Conservation (phyloP, 139 green algal genomes). For the Protoeuglena noctilucae region DNA sequence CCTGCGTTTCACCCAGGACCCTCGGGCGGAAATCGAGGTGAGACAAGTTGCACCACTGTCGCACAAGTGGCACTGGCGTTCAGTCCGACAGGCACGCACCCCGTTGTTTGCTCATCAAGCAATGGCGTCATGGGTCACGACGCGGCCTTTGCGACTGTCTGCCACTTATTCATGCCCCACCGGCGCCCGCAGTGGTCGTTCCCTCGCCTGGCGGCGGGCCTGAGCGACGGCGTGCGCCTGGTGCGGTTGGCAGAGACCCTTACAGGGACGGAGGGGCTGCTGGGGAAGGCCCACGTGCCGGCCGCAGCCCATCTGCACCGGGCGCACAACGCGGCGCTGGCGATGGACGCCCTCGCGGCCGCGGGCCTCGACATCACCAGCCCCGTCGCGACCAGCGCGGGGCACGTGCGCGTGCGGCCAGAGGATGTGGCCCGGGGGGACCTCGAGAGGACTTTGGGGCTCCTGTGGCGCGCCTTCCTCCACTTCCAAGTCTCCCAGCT, state of each 20-base stretch:
- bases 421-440: not conserved
- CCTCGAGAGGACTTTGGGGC: not conserved
- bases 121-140: too few relatives aligned
- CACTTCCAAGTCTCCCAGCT: not conserved
- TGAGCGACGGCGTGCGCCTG: conserved; percentile 10
- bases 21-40: too few relatives aligned
- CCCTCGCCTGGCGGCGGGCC: conserved; percentile 1
- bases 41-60: too few relatives aligned
- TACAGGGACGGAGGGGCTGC: not conserved
- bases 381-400: too few relatives aligned
- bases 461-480: not conserved
- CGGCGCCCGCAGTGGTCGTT: too few relatives aligned
- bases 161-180: too few relatives aligned
- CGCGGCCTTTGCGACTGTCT: too few relatives aligned
- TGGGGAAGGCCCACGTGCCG: not conserved
- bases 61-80: too few relatives aligned
- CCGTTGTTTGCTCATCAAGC: too few relatives aligned
- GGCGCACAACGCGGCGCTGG: conserved; percentile 3
- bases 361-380: not conserved
- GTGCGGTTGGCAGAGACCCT: conserved; percentile 1
- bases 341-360: not conserved
- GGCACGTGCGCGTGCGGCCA: not conserved
- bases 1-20: too few relatives aligned
- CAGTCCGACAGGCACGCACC: too few relatives aligned
- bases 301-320: not conserved